These are phyloP conservation scores for Thalassiosira delicatula DNA, from an alignment of 352 stramenopile species.

Conservation along the genomic window DNA sequence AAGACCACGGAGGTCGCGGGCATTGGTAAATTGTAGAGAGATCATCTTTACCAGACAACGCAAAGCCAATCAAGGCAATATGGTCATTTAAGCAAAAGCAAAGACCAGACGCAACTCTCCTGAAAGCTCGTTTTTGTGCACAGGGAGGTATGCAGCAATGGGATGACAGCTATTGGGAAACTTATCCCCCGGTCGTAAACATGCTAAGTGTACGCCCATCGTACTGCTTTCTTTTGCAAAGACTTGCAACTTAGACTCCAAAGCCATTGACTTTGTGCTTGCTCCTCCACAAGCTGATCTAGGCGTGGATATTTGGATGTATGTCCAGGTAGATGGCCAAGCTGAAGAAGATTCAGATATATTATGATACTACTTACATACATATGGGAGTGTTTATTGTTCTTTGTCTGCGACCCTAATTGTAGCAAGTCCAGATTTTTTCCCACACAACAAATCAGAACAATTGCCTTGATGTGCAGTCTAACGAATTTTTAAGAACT, in stretches of 20 bases:
- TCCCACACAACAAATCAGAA: no score
- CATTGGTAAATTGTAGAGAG: conserved; percentile 27
- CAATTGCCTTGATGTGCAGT: no score
- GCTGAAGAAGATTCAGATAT: not conserved
- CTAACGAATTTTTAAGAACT: no score
- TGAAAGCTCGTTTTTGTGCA: conserved; percentile 54
- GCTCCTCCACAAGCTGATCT: conserved; percentile 40
- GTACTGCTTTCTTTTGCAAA: conserved; percentile 10
- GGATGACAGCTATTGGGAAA: conserved; percentile 47
- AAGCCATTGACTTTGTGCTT: conserved; percentile 42
- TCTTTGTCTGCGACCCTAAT: no score
- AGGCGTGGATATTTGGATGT: conserved; percentile 27
- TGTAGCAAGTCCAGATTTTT: no score
- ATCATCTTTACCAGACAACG: not conserved
- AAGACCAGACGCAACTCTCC: conserved; percentile 54
- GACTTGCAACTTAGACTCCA: conserved; percentile 1
- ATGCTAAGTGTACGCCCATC: conserved; percentile 18
- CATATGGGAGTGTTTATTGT: no score
- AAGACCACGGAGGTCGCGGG: conserved; percentile 21
- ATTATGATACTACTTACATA: no score
- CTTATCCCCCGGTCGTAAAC: conserved; percentile 41
- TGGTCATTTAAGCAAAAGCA: conserved; percentile 65
- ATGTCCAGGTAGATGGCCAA: conserved; percentile 11
- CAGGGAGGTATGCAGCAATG: conserved; percentile 35
- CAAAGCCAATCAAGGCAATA: conserved; percentile 43